phyloP scores from a whole-genome alignment of 1,284 basidiomycete species.

The Ceraceosorus bombacis region DNA sequence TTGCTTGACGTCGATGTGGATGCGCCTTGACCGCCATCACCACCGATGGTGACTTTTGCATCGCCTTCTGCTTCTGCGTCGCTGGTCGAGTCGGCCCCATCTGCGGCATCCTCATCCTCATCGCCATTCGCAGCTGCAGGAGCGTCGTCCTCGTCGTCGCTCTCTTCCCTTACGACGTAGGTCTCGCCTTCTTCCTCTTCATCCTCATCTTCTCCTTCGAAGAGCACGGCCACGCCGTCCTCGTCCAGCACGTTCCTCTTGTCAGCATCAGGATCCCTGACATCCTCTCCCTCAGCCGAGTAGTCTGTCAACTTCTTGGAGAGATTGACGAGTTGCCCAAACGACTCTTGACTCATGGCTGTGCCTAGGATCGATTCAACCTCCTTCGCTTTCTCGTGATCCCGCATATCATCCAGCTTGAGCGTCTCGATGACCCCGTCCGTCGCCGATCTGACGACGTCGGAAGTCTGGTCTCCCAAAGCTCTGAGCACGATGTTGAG shows the following conservation, averaged over 20 bases:
- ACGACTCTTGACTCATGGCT: conserved; percentile 64
- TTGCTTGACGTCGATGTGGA: conserved; percentile 55
- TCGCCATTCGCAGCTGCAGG: conserved; percentile 59
- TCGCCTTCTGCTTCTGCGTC: conserved; percentile 64
- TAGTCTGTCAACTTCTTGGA: conserved; percentile 97
- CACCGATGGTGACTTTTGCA: conserved; percentile 49
- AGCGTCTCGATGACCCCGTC: conserved; percentile 82
- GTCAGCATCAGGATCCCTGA: conserved; percentile 61
- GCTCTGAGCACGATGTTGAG: conserved; percentile 60
- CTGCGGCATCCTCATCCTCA: conserved; percentile 55
- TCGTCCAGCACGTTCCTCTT: conserved; percentile 75
- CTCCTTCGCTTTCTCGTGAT: conserved; percentile 96
- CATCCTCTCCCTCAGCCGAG: conserved; percentile 69
- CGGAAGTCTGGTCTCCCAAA: conserved; percentile 89
- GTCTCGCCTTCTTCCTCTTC: conserved; percentile 82
- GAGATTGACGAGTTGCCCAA: conserved; percentile 76
- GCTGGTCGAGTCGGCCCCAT: conserved; percentile 61
- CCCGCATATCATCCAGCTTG: conserved; percentile 83
- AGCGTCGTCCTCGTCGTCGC: conserved; percentile 63
- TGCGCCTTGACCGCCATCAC: conserved; percentile 41
- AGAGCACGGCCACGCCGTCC: conserved; percentile 50
- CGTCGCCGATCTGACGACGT: conserved; percentile 87
- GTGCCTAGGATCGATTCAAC: conserved; percentile 70
- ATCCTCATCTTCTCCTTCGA: conserved; percentile 61
- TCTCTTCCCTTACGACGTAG: conserved; percentile 59